Evolutionary conservation across 192 early-diverging fungal species (phyloP), one percentile per base, ranked within the genome.

Genomic region (Tieghemiomyces parasiticus): DNA sequence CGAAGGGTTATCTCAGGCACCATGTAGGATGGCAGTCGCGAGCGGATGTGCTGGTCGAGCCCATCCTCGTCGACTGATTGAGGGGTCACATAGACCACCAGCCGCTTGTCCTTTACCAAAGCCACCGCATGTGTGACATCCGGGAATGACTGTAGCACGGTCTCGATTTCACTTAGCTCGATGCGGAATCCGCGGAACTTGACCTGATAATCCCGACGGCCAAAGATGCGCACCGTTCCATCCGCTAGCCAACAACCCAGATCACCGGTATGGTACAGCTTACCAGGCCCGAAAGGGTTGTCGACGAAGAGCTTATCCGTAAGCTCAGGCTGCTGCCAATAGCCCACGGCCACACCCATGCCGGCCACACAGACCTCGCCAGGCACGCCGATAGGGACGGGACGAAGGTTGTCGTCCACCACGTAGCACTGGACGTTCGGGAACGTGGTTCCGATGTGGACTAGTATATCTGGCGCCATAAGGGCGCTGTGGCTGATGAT

Each of bases 231-330:
- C 1, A 73, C 22, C 25, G 65, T 61, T 4, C 71, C 71, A 29
- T 62, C 60, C 29, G 65, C 62, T 1, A 69, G 62, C 46, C 64
- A 67, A 4, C 49, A 29, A 0, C 22, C 67, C 2, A 73, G 47
- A 35, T 73, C 71, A 31, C 71, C 71, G 22, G 71, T 55, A 28
- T 46, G 64, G 59, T 67, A 73, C 56, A 73, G 66, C 2, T 61
- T 26, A 32, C 35, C 63, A 4, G 19, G 25, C 22, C 35, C 49
- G 35, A 75, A 75, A 4, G 70, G 70, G 52, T 75, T 68, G n/a
- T 46, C 51, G 38, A 75, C 32, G 24, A 75, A 75, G 22, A 33
- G 30, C 53, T 69, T 55, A 0, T 47, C 52, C 2, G 62, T 72
- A 24, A 75, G 46, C 3, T 71, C 70, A 31, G 67, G 67, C 14